Evolutionary conservation across 2,329 filamentous ascomycete species (phyloP).

Genomic region (Gaeumannomyces tritici): DNA sequence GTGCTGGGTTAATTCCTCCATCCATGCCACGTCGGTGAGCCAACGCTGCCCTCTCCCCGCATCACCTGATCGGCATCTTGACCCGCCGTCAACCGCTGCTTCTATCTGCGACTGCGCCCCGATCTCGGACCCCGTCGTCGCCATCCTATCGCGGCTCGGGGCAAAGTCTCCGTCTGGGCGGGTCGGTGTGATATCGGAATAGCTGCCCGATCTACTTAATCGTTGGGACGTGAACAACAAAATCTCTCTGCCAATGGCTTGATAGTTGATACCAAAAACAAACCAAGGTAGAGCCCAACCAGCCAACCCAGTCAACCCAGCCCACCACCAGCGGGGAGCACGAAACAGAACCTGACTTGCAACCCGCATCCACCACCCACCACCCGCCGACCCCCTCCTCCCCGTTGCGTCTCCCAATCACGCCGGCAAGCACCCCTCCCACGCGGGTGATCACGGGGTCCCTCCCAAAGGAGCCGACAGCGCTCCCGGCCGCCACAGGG

Average conservation of each 20-base stretch:
- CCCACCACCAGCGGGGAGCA: too few species aligned
- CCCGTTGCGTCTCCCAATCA: background rate
- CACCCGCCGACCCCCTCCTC: background rate
- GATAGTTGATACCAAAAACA: background rate
- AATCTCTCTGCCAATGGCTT: background rate
- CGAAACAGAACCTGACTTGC: background rate
- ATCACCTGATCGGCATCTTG: constrained; percentile 2
- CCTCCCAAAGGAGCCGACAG: background rate
- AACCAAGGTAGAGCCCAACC: background rate
- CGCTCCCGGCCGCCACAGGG: background rate
- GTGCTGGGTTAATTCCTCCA: too few species aligned
- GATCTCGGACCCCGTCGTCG: background rate
- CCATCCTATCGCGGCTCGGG: background rate
- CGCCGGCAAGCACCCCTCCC: background rate
- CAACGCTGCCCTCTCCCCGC: too few species aligned
- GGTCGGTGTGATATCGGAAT: background rate
- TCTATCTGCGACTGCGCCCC: background rate
- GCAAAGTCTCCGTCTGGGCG: background rate
- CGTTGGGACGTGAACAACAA: background rate
- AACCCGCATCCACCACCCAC: background rate
- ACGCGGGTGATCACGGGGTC: background rate
- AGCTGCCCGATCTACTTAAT: constrained; percentile 1
- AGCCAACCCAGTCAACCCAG: background rate
- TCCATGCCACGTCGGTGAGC: background rate
- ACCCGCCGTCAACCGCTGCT: background rate